Evolutionary conservation across 192 early-diverging fungal species (phyloP).

Genomic region (Backusella luteola): DNA sequence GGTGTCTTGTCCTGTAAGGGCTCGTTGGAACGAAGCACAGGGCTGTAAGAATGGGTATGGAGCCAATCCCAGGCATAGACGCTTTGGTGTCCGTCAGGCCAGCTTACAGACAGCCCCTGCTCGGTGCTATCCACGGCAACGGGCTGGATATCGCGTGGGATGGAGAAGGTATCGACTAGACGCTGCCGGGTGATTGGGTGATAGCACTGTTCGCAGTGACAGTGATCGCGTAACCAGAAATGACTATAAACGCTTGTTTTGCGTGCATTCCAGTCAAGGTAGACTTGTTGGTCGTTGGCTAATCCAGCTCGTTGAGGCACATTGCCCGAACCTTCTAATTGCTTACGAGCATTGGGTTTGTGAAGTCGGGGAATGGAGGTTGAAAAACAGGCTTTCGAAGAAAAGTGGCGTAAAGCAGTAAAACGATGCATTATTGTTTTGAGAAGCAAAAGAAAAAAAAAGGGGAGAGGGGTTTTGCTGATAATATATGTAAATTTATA

Average conservation of each 20-base stretch:
- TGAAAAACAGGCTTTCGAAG: conserved; percentile 10
- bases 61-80: conserved; percentile 64
- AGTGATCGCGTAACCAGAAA: conserved; percentile 87
- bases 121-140: conserved; percentile 34
- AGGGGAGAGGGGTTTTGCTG: no score
- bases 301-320: conserved; percentile 22
- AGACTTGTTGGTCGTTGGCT: conserved; percentile 30
- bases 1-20: conserved; percentile 8
- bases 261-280: conserved; percentile 30
- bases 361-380: background rate
- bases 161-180: conserved; percentile 65
- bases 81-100: conserved; percentile 62
- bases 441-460: no score
- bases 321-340: conserved; percentile 8
- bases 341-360: conserved; percentile 20
- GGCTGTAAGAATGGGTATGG: conserved; percentile 61
- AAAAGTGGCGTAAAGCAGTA: background rate
- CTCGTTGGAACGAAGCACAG: conserved; percentile 38
- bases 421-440: background rate
- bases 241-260: conserved; percentile 47
- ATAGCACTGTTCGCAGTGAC: conserved; percentile 73
- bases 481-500: no score
- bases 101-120: conserved; percentile 45
- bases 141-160: conserved; percentile 59
- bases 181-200: conserved; percentile 77